Evolutionary conservation across 1,139 yeast species (phyloP), one percentile per base, ranked within the genome.

Genomic region (Candida sojae): DNA sequence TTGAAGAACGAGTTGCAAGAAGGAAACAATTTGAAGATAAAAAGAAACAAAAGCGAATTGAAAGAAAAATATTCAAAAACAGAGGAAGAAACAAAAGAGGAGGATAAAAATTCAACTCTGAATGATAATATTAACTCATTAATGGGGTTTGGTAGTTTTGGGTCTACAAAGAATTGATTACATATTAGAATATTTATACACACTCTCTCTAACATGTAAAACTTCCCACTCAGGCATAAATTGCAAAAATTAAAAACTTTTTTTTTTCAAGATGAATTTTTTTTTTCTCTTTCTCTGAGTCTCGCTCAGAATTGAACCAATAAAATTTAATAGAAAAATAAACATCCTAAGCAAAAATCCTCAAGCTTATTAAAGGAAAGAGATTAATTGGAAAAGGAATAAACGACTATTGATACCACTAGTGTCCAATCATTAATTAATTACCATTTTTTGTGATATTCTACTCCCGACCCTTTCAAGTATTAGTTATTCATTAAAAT

Each of bases 91-190:
- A 48, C 45, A 21, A 54, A 51, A 44, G 38, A 51, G 8, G 48
- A 45, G 12, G 57, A 46, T 10, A 40, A 42, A 17, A 45, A 42
- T 8, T 41, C 42, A 17, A 45, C 42, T 17, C 21, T 17, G 6
- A 60, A 58, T 12, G 56, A 57, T 38, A 75, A 68, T 6, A 63
- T 84, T 60, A 60, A 64, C 12, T 55, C 63, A 6, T 53, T 75
- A 51, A 84, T 87, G 91, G 93, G 93, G 1, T 83, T 87, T 53
- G 58, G 68, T 1, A 74, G 74, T 2, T 83, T 82, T 61, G 77
- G 77, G 0, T 53, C 68, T 1, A 58, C 70, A 6, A 69, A 67
- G 48, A 49, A 43, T 40, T 56, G 48, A 46, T 17, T 31, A n/a
- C n/a, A n/a, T n/a, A n/a, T n/a, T n/a, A n/a, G n/a, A n/a, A n/a